Evolutionary conservation across 805 yeast species (phyloP).

Genomic region (Myxozyma geophila): DNA sequence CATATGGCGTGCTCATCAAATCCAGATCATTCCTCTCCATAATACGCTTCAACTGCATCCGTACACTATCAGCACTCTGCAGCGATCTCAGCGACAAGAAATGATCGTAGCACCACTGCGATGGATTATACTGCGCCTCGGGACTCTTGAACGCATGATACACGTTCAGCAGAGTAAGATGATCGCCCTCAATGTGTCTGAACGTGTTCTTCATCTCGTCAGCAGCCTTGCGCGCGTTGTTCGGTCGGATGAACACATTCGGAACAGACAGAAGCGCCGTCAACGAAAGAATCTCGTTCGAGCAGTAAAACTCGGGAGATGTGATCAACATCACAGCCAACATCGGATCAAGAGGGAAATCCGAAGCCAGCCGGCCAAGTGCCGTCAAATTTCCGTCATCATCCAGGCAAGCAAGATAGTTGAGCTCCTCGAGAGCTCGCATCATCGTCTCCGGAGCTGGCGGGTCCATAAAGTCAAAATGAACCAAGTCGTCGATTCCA

Average conservation of each 20-base stretch:
- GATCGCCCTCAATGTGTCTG: constrained; percentile 95
- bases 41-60: constrained; percentile 78
- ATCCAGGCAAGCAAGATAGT: constrained; percentile 84
- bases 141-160: constrained; percentile 80
- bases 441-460: constrained; percentile 99
- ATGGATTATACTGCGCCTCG: constrained; percentile 61
- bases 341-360: constrained; percentile 95
- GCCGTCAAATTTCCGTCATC: constrained; percentile 92
- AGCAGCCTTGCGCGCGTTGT: constrained; percentile 81
- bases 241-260: constrained; percentile 91
- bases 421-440: constrained; percentile 95
- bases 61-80: constrained; percentile 81
- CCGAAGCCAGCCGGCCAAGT: constrained; percentile 85
- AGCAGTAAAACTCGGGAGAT: constrained; percentile 81
- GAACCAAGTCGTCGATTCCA: constrained; percentile 94
- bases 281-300: constrained; percentile 84
- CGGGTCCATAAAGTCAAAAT: constrained; percentile 98
- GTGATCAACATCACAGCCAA: constrained; percentile 90
- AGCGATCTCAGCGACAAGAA: constrained; percentile 83
- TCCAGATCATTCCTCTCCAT: constrained; percentile 83
- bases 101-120: constrained; percentile 92
- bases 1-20: constrained; percentile 68
- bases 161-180: constrained; percentile 85
- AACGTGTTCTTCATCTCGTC: constrained; percentile 87
- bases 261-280: constrained; percentile 93